Percentiles rank a stretch among this genome's conserved stretches.
These are phyloP conservation scores for Colletotrichum sp. DNA, from an alignment of 2,329 filamentous ascomycete genomes.

Conservation along the genomic window DNA sequence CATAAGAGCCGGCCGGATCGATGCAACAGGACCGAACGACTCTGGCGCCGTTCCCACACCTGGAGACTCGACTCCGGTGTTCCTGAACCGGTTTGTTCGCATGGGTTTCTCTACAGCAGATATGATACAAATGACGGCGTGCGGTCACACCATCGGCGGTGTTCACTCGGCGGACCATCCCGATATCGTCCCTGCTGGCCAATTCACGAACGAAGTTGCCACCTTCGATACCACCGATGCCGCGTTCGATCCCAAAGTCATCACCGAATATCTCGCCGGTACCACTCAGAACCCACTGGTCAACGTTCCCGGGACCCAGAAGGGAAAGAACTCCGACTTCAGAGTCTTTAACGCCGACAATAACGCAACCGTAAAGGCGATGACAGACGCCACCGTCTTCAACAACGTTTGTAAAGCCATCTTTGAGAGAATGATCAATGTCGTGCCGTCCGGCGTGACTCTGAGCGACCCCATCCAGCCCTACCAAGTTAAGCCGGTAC, in stretches of 20 bases:
- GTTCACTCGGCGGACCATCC: slow-evolving; percentile 62
- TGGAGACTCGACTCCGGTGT: slow-evolving; percentile 57
- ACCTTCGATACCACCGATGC: slow-evolving; percentile 53
- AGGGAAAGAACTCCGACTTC: slow-evolving; percentile 57
- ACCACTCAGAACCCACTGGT: slow-evolving; percentile 61
- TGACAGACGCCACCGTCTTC: slow-evolving; percentile 52
- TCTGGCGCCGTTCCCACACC: slow-evolving; percentile 59
- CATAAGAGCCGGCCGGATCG: slow-evolving; percentile 57
- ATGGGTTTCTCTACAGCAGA: slow-evolving; percentile 62
- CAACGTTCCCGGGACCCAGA: slow-evolving; percentile 50
- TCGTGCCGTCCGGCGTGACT: slow-evolving; percentile 55
- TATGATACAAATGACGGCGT: slow-evolving; percentile 66
- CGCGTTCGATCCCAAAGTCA: slow-evolving; percentile 61
- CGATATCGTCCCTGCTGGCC: slow-evolving; percentile 52
- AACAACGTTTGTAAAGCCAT: slow-evolving; percentile 52
- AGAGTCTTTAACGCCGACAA: slow-evolving; percentile 60
- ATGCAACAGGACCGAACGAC: slow-evolving; percentile 53
- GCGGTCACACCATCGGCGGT: slow-evolving; percentile 66
- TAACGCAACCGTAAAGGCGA: slow-evolving; percentile 57
- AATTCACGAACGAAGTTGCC: slow-evolving; percentile 46
- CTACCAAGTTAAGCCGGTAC: slow-evolving; percentile 65
- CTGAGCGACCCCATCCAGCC: slow-evolving; percentile 58
- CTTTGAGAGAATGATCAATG: slow-evolving; percentile 67
- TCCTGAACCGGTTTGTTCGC: slow-evolving; percentile 59
- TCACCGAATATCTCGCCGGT: slow-evolving; percentile 60